Evolutionary conservation across 306 rosid genomes (phyloP).

Genomic region (Citrullus amarus): DNA sequence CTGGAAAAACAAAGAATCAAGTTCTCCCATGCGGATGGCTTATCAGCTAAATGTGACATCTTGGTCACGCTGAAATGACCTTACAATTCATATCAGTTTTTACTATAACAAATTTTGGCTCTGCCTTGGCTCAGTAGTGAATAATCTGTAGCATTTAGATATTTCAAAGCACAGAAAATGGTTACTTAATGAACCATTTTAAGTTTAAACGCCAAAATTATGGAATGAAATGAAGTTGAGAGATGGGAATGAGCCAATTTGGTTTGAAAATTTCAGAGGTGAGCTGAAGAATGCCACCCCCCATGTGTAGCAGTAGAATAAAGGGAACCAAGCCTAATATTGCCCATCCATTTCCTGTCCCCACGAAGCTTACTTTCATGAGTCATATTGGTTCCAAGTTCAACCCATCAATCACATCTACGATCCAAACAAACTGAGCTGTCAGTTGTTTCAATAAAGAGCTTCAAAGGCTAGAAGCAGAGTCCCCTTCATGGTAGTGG

Average conservation of each 20-base stretch:
- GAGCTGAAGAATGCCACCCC: slow-evolving; percentile 26
- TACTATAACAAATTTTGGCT: neutral
- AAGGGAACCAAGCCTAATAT: slow-evolving; percentile 17
- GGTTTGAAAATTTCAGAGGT: slow-evolving; percentile 2
- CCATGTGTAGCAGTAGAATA: slow-evolving; percentile 37
- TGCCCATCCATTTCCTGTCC: slow-evolving; percentile 70
- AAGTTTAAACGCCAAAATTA: neutral
- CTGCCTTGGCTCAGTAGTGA: neutral
- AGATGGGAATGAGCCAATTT: neutral
- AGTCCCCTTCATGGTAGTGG: neutral
- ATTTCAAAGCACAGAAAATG: neutral
- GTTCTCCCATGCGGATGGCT: slow-evolving; percentile 26
- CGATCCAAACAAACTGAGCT: slow-evolving; percentile 19
- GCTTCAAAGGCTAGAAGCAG: slow-evolving; percentile 2
- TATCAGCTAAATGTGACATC: slow-evolving; percentile 15
- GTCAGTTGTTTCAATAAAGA: slow-evolving; percentile 12
- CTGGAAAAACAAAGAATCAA: slow-evolving; percentile 32
- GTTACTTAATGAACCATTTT: neutral
- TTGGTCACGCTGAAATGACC: slow-evolving; percentile 11
- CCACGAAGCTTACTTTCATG: slow-evolving; percentile 46
- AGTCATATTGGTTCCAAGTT: slow-evolving; percentile 38
- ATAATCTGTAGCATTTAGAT: neutral
- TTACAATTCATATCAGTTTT: slow-evolving; percentile 16
- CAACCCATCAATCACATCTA: slow-evolving; percentile 60
- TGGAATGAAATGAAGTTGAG: neutral